These are phyloP conservation scores for Nitzschia putrida DNA, from an alignment of 108 stramenopile species.

Conservation along the genomic window DNA sequence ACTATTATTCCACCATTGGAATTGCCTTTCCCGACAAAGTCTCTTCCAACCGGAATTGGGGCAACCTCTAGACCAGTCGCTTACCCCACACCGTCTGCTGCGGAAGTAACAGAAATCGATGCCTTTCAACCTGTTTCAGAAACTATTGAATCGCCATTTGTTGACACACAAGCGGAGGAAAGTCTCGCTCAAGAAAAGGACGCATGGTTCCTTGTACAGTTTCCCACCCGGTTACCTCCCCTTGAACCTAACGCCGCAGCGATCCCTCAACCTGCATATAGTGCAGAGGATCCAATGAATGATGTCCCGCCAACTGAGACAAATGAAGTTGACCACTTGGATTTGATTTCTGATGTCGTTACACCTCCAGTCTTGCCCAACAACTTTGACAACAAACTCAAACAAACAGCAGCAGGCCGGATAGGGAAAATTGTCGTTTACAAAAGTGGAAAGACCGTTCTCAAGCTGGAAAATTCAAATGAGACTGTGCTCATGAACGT, in stretches of 20 bases:
- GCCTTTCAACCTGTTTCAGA: not conserved
- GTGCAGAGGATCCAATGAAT: conserved; percentile 9
- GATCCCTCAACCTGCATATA: conserved; percentile 9
- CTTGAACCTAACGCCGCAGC: conserved; percentile 13
- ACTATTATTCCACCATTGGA: conserved; percentile 29
- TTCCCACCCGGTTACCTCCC: conserved; percentile 61
- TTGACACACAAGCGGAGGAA: not conserved
- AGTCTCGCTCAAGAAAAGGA: conserved; percentile 33
- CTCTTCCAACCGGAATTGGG: conserved; percentile 6
- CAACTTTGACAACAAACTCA: conserved; percentile 68
- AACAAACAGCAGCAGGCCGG: conserved; percentile 53
- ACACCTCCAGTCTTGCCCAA: conserved; percentile 37
- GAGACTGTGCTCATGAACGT: conserved; percentile 69
- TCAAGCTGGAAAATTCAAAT: conserved; percentile 67
- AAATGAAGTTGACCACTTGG: conserved; percentile 2
- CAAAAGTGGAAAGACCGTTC: conserved; percentile 81
- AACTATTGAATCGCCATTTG: conserved; percentile 20
- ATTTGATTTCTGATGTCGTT: conserved; percentile 35
- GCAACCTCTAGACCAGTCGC: not conserved
- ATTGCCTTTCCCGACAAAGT: conserved; percentile 21
- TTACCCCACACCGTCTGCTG: not conserved
- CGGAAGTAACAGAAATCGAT: not conserved
- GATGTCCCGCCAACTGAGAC: conserved; percentile 1
- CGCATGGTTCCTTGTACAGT: conserved; percentile 61
- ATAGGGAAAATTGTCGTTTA: conserved; percentile 78